Conservation (phyloP, 2,329 filamentous ascomycete species). For the Penicillium sp. region DNA sequence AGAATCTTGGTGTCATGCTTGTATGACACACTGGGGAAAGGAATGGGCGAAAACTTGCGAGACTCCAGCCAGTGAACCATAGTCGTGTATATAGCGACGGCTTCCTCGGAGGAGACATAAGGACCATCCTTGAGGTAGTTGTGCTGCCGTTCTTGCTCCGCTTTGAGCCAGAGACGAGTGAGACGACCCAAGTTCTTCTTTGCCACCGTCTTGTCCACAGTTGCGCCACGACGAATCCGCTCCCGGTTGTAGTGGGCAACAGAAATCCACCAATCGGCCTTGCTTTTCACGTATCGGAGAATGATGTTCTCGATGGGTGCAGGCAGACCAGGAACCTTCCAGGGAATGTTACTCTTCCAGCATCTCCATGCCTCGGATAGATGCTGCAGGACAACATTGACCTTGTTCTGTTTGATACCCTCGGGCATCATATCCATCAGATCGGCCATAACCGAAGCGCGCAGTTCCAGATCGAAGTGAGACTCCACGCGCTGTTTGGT, state of each 20-base stretch:
- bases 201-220: slow-evolving; percentile 97
- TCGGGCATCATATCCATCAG: slow-evolving; percentile 99
- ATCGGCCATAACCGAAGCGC: slow-evolving; percentile 97
- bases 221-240: slow-evolving; percentile 90
- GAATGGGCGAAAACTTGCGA: slow-evolving; percentile 95
- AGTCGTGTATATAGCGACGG: slow-evolving; percentile 96
- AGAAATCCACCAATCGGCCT: slow-evolving; percentile 99
- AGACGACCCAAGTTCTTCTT: slow-evolving; percentile 98
- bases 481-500: slow-evolving; percentile 99
- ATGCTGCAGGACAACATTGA: slow-evolving; percentile 96
- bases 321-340: slow-evolving; percentile 95
- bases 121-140: slow-evolving; percentile 99
- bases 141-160: slow-evolving; percentile 96
- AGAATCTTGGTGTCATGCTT: slow-evolving; percentile 99
- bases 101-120: slow-evolving; percentile 96
- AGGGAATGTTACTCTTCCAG: slow-evolving; percentile 99
- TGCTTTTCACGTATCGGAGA: slow-evolving; percentile 95
- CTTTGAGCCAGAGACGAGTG: slow-evolving; percentile 93
- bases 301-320: slow-evolving; percentile 99
- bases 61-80: slow-evolving; percentile 99
- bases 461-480: slow-evolving; percentile 94
- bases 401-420: slow-evolving; percentile 98
- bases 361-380: slow-evolving; percentile 97
- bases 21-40: slow-evolving; percentile 97
- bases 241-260: slow-evolving; percentile 99